phyloP scores from a whole-genome alignment of 1,284 basidiomycete species.

The Puccinia horiana region DNA sequence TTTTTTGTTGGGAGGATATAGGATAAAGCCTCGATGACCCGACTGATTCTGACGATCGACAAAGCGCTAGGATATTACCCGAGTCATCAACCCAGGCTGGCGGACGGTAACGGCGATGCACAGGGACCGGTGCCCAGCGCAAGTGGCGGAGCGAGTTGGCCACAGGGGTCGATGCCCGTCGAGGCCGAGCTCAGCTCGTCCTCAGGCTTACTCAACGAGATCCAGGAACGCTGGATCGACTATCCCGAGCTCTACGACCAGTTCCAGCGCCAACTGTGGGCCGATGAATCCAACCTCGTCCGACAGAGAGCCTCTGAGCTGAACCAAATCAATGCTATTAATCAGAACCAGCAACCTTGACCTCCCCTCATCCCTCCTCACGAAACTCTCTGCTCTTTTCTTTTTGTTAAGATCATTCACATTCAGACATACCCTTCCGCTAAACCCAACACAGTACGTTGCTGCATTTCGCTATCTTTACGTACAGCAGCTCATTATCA shows the following conservation, averaged over 20 bases:
- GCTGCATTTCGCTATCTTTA: background rate
- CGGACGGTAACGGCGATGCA: background rate
- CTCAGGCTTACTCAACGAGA: constrained; percentile 65
- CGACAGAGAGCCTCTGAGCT: constrained; percentile 20
- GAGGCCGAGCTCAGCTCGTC: constrained; percentile 64
- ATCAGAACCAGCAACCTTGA: background rate
- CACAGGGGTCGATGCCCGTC: constrained; percentile 66
- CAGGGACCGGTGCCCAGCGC: background rate
- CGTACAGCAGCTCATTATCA: background rate
- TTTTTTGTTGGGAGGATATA: background rate
- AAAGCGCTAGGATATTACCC: constrained; percentile 80
- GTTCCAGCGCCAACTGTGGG: constrained; percentile 41
- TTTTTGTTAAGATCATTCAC: background rate
- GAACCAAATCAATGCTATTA: constrained; percentile 24
- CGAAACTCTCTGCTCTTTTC: background rate
- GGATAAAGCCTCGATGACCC: constrained; percentile 91
- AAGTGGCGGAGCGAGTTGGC: constrained; percentile 59
- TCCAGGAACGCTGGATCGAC: constrained; percentile 61
- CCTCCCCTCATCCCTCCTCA: background rate
- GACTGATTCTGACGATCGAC: constrained; percentile 77
- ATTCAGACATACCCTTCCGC: background rate
- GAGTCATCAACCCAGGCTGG: constrained; percentile 65
- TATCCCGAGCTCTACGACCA: constrained; percentile 38
- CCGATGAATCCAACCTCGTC: constrained; percentile 38
- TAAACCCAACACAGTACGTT: background rate